Evolutionary conservation across 108 stramenopile species (phyloP), one percentile per base, ranked within the genome.

Genomic region (Skeletonema marinoi): DNA sequence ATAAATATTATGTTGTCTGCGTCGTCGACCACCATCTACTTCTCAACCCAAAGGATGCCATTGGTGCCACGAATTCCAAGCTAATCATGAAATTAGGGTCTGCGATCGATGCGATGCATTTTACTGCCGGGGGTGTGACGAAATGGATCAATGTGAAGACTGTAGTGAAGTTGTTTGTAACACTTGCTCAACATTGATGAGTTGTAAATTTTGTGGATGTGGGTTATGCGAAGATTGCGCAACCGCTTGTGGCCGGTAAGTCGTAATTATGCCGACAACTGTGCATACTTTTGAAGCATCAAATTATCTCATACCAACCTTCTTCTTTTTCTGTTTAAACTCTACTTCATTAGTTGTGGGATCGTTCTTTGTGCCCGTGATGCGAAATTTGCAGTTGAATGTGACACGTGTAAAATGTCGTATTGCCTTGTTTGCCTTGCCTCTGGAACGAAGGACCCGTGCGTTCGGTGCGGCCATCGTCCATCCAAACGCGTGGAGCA

Each of bases 341-440:
- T 41, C 30, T 19, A 19, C 16, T 17, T 44, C 51, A 59, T 64
- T 62, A 92, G 91, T 31, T 97, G 96, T 73, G 96, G 96, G 6
- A 95, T 97, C 68, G 96, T 97, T 16, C 75, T 97, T 51, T 97
- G 96, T 69, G 88, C 87, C 50, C 84, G 94, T 44, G 96, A 97
- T 84, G 93, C 93, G 33, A 97, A 97, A 77, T 97, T 97, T 87
- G 96, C 94, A 35, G 94, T 97, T n/a, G 96, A 97, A 60, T 97
- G 96, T 73, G 94, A 95, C 77, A 97, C 93, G 2, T 97, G 96
- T 61, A 87, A 85, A 74, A 83, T 97, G 69, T 88, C 92, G 4
- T 97, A 95, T 70, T 97, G 96, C 62, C 84, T 97, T 31, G 94
- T 97, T 35, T 97, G 96, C 70, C 81, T 97, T 21, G 94, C 94